phyloP scores from a whole-genome alignment of 768 basidiomycete genomes.

The Lactifluus rugatus region DNA sequence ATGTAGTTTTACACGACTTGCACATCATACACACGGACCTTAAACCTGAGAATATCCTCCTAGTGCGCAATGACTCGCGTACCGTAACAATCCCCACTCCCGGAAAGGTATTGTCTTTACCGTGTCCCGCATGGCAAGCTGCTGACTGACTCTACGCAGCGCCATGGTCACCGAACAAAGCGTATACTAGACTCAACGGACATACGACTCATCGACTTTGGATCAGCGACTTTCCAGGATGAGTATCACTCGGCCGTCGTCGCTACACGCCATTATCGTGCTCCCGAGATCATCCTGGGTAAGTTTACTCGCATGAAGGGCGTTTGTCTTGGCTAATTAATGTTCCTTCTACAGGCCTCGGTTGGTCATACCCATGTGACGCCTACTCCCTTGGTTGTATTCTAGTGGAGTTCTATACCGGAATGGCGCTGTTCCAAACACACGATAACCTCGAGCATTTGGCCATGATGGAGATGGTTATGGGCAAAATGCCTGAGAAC shows the following conservation, averaged over 20 bases:
- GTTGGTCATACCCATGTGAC: constrained; percentile 98
- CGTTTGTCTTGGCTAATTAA: neutral
- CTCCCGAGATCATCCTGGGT: constrained; percentile 98
- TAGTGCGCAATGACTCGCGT: constrained; percentile 76
- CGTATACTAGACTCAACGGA: constrained; percentile 78
- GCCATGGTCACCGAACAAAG: constrained; percentile 54
- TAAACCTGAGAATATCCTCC: constrained; percentile 96
- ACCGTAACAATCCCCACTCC: constrained; percentile 48
- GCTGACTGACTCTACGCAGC: constrained; percentile 2
- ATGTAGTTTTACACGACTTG: constrained; percentile 78
- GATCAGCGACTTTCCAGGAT: constrained; percentile 93
- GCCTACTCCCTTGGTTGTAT: constrained; percentile 98
- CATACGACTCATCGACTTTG: constrained; percentile 96
- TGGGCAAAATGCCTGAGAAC: constrained; percentile 93
- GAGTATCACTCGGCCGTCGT: constrained; percentile 99
- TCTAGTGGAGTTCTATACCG: constrained; percentile 96
- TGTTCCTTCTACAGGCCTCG: constrained; percentile 51
- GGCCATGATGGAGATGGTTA: constrained; percentile 99
- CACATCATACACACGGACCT: constrained; percentile 95
- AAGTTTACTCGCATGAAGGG: constrained; percentile 20
- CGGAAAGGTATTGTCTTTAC: constrained; percentile 44
- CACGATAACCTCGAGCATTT: constrained; percentile 99
- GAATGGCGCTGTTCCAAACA: constrained; percentile 96
- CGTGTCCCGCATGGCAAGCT: neutral
- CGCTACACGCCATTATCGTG: constrained; percentile 95